A percentile compares a stretch with the other conserved stretches of the same genome.
phyloP scores from a whole-genome alignment of 306 rosid species.

The Crataegus laevigata region DNA sequence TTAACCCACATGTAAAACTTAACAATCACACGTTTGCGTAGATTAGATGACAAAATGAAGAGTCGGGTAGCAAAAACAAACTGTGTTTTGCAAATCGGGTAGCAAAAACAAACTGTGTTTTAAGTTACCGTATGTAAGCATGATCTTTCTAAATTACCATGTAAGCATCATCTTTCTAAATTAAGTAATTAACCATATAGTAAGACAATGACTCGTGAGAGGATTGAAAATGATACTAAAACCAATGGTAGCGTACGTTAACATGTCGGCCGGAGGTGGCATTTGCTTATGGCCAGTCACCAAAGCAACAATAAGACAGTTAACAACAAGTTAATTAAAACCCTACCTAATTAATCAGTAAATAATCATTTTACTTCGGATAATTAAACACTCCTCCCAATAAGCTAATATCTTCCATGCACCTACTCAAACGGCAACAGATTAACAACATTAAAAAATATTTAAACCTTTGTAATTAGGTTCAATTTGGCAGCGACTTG shows the following conservation, averaged over 20 bases:
- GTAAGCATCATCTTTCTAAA: neutral
- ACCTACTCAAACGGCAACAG: neutral
- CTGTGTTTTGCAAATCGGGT: neutral
- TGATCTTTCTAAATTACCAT: neutral
- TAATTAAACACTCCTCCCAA: neutral
- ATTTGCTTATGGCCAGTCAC: neutral
- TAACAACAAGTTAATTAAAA: neutral
- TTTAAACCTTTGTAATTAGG: neutral
- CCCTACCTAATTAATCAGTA: neutral
- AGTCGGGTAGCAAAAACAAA: too few species aligned
- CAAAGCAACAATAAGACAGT: neutral
- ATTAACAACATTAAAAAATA: neutral
- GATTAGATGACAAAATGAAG: too few species aligned
- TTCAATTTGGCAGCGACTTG: constrained; percentile 27
- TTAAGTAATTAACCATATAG: neutral
- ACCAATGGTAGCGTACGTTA: neutral
- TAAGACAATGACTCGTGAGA: neutral
- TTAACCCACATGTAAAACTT: too few species aligned
- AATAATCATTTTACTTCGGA: neutral
- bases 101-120: neutral
- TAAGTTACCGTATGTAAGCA: neutral
- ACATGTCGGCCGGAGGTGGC: neutral
- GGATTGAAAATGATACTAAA: neutral
- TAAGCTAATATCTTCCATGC: neutral
- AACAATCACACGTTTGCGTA: too few species aligned